Evolutionary conservation across 129 eudicot genomes (phyloP).

Genomic region (Smallanthus sonchifolius): DNA sequence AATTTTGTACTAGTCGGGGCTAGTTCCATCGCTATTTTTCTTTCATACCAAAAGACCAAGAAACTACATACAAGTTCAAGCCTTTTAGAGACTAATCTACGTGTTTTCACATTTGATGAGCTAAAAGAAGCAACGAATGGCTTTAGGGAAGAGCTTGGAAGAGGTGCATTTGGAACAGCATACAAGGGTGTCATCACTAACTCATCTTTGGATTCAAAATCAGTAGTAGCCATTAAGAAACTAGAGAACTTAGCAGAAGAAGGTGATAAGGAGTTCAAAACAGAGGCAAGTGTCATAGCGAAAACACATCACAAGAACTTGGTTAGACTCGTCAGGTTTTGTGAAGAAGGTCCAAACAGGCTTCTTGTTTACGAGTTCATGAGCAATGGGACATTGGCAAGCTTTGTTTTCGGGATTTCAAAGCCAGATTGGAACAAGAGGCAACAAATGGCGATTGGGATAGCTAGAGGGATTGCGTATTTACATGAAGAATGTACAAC

Average conservation of each 20-base stretch:
- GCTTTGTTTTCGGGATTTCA: neutral
- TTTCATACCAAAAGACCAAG: neutral
- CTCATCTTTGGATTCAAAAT: neutral
- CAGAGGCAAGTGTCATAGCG: neutral
- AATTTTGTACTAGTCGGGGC: neutral
- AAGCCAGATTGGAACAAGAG: neutral
- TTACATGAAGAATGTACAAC: neutral
- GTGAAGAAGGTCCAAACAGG: neutral
- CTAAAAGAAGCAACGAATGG: neutral
- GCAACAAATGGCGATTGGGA: neutral
- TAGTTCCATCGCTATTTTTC: neutral
- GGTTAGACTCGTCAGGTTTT: neutral
- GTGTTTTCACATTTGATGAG: neutral
- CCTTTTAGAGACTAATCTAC: neutral
- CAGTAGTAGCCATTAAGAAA: neutral
- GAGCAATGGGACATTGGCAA: neutral
- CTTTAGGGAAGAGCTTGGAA: neutral
- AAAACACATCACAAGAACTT: neutral
- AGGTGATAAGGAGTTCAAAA: neutral
- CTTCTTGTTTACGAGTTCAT: neutral
- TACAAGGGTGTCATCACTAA: neutral
- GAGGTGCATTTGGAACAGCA: neutral
- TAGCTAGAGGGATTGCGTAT: too few relatives aligned
- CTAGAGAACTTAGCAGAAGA: neutral
- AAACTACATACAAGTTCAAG: neutral